These are phyloP conservation scores for Ramalina peruviana DNA, from an alignment of 495 filamentous ascomycete genomes.

Conservation along the genomic window DNA sequence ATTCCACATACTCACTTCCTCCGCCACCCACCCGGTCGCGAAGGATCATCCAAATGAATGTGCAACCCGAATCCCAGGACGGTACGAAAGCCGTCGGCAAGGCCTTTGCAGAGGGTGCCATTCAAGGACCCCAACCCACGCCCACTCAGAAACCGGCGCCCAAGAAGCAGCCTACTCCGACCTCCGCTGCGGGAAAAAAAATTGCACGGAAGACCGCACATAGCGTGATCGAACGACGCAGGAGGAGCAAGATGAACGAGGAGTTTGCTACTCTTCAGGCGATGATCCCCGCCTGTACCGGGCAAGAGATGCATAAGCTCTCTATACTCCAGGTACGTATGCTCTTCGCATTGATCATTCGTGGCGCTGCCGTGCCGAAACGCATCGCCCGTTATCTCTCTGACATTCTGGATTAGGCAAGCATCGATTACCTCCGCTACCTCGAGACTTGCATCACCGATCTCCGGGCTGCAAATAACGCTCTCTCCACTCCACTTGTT, in stretches of 20 bases:
- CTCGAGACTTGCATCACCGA: constrained; percentile 78
- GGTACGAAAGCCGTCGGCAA: constrained; percentile 6
- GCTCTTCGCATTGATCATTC: neutral
- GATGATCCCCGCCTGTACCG: constrained; percentile 85
- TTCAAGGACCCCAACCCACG: constrained; percentile 15
- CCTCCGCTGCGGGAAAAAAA: constrained; percentile 73
- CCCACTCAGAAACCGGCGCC: constrained; percentile 14
- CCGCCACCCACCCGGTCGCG: constrained; percentile 84
- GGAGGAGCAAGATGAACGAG: constrained; percentile 97
- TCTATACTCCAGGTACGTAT: constrained; percentile 76
- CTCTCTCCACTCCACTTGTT: constrained; percentile 9
- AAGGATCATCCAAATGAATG: constrained; percentile 98
- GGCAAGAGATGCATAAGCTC: constrained; percentile 95
- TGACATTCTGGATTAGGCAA: constrained; percentile 43
- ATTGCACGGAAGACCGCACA: constrained; percentile 94
- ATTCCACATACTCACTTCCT: constrained; percentile 60
- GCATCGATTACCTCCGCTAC: constrained; percentile 93
- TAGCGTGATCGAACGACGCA: constrained; percentile 79
- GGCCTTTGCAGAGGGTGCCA: constrained; percentile 8
- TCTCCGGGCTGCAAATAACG: constrained; percentile 48
- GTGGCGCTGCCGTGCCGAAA: neutral
- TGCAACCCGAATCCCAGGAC: constrained; percentile 25
- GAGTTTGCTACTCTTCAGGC: constrained; percentile 88
- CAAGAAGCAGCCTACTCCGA: constrained; percentile 52
- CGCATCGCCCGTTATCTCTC: neutral